These are phyloP conservation scores for Austroboletus festivus DNA, from an alignment of 768 basidiomycete species.

Conservation along the genomic window DNA sequence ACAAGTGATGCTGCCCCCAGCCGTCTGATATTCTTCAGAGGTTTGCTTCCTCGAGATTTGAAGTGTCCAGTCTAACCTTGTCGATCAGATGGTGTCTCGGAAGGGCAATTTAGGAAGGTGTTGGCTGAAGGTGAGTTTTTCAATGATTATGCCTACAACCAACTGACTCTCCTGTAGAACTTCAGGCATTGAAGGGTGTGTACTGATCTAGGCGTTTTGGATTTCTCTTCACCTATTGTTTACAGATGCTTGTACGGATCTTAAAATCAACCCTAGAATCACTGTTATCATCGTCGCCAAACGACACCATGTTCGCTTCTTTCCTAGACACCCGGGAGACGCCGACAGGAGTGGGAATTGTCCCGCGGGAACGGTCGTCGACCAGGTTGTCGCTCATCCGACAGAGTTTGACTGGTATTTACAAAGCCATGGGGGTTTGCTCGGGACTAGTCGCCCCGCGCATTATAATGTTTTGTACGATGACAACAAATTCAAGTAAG, in stretches of 20 bases:
- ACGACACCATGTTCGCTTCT: conserved; percentile 46
- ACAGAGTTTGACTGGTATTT: conserved; percentile 78
- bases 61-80: conserved; percentile 4
- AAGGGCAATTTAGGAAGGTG: conserved; percentile 47
- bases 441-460: conserved; percentile 71
- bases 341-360: conserved; percentile 71
- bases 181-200: conserved; percentile 57
- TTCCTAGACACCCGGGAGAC: conserved; percentile 43
- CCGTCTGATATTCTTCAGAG: conserved; percentile 74
- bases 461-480: conserved; percentile 47
- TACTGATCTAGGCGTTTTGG: not conserved
- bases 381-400: conserved; percentile 65
- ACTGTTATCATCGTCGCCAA: conserved; percentile 82
- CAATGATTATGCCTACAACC: not conserved
- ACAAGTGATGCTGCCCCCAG: conserved; percentile 46
- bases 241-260: conserved; percentile 58
- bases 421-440: conserved; percentile 71
- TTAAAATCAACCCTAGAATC: conserved; percentile 61
- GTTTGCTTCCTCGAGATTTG: conserved; percentile 32
- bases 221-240: conserved; percentile 2
- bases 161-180: conserved; percentile 39
- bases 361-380: conserved; percentile 75
- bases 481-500: conserved; percentile 60
- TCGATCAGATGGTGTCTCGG: conserved; percentile 49
- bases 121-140: conserved; percentile 50